Percentiles rank a stretch among this genome's conserved stretches.
phyloP scores from a whole-genome alignment of 331 rosid species.

The Rosa hybrid region DNA sequence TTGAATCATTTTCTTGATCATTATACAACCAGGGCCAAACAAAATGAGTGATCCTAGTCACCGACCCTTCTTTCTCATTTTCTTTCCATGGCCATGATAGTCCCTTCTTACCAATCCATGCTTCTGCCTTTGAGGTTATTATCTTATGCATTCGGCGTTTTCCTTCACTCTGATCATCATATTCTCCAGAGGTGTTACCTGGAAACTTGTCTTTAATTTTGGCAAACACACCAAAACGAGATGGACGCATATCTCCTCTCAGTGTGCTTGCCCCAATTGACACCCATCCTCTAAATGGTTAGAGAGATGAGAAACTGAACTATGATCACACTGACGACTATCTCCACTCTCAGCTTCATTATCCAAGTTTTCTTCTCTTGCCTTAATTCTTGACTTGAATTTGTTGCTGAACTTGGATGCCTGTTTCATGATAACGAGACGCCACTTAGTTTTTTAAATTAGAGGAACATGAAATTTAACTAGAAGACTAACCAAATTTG shows the following conservation, averaged over 20 bases:
- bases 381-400: conserved; percentile 70
- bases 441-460: conserved; percentile 27
- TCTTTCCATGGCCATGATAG: conserved; percentile 86
- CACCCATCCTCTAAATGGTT: conserved; percentile 78
- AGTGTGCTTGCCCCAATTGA: conserved; percentile 93
- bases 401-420: conserved; percentile 91
- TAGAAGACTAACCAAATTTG: conserved; percentile 82
- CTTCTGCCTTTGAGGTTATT: conserved; percentile 74
- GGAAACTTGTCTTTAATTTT: conserved; percentile 54
- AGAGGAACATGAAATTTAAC: conserved; percentile 25
- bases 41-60: conserved; percentile 39
- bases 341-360: conserved; percentile 67
- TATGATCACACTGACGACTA: conserved; percentile 59
- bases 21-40: conserved; percentile 58
- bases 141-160: conserved; percentile 58
- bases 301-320: conserved; percentile 34
- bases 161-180: conserved; percentile 65
- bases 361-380: conserved; percentile 53
- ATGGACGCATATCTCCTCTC: conserved; percentile 60
- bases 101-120: conserved; percentile 80
- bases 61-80: conserved; percentile 59
- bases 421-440: conserved; percentile 50
- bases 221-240: conserved; percentile 54
- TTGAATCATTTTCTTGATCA: conserved; percentile 60
- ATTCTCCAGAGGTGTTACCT: conserved; percentile 53